Percentiles rank a stretch among this genome's conserved stretches.
Evolutionary conservation across 768 basidiomycete genomes (phyloP).

Genomic region (Paxillus ammoniavirescens): DNA sequence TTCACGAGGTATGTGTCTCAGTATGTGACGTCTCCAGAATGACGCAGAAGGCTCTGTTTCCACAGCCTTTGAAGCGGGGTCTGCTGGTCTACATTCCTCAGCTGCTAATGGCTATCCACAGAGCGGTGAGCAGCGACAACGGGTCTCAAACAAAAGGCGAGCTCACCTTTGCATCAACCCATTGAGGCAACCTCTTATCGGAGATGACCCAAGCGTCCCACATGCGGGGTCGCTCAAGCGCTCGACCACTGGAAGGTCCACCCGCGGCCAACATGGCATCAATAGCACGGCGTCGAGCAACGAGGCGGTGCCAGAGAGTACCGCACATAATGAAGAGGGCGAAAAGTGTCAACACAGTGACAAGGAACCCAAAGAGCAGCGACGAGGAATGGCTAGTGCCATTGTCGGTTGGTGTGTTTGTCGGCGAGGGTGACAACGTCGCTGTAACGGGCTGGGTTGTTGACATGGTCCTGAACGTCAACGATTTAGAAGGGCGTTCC

Average conservation of each 20-base stretch:
- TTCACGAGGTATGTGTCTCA: conserved; percentile 21
- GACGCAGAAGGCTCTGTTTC: conserved; percentile 7
- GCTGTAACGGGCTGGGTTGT: conserved; percentile 7
- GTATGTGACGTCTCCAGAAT: conserved; percentile 22
- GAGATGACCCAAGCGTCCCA: conserved; percentile 23
- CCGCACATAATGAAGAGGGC: conserved; percentile 30
- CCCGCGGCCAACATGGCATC: conserved; percentile 17
- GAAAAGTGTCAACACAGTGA: conserved; percentile 30
- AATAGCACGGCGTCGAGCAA: conserved; percentile 26
- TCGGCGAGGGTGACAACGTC: conserved; percentile 4
- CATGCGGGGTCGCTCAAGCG: conserved; percentile 15
- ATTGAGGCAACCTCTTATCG: conserved; percentile 4
- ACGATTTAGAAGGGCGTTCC: conserved; percentile 9
- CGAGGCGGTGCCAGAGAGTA: conserved; percentile 33
- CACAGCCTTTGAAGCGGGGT: not conserved
- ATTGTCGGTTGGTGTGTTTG: not conserved
- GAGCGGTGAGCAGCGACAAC: not conserved
- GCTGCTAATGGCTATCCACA: conserved; percentile 25
- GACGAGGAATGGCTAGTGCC: conserved; percentile 16
- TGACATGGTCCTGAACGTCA: conserved; percentile 21
- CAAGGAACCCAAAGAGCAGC: conserved; percentile 32
- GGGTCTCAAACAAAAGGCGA: conserved; percentile 19
- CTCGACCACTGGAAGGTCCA: not conserved
- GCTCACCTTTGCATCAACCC: conserved; percentile 22
- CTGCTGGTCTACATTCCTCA: not conserved